Percentiles rank a stretch among this genome's conserved stretches.
These are phyloP conservation scores for Aspergillus affinis DNA, from an alignment of 495 filamentous ascomycete species.

Conservation along the genomic window DNA sequence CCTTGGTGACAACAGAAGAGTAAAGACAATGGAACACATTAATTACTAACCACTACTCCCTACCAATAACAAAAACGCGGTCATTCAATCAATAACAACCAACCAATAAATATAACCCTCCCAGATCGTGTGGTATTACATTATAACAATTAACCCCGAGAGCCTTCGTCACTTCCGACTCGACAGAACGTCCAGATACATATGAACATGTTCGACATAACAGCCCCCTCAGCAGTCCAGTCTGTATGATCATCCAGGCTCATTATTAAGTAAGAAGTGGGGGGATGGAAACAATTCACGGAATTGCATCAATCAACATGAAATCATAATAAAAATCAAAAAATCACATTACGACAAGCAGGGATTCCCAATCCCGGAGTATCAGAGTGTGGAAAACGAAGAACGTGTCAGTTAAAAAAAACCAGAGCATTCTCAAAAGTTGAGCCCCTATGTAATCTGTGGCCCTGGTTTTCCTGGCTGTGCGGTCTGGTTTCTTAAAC, in stretches of 20 bases:
- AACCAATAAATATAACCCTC: constrained; percentile 18
- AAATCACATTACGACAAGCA: not conserved
- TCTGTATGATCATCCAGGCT: not conserved
- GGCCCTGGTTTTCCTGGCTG: not conserved
- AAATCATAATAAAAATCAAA: not conserved
- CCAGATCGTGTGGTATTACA: constrained; percentile 42
- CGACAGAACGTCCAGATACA: not conserved
- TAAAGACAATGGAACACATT: no score
- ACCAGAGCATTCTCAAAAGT: not conserved
- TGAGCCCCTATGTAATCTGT: not conserved
- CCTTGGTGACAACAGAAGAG: no score
- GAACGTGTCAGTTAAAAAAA: not conserved
- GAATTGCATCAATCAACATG: not conserved
- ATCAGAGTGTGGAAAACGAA: not conserved
- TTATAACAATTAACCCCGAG: constrained; percentile 23
- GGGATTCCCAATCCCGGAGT: not conserved
- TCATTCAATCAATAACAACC: not conserved
- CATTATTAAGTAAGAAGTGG: not conserved
- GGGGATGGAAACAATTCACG: not conserved
- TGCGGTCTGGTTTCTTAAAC: constrained; percentile 18
- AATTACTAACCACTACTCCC: constrained; percentile 2
- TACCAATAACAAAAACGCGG: not conserved
- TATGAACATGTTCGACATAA: not conserved
- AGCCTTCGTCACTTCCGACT: not conserved
- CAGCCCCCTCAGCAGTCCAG: not conserved